Conservation (phyloP, 148 eudicot genomes). For the Silene latifolia region DNA sequence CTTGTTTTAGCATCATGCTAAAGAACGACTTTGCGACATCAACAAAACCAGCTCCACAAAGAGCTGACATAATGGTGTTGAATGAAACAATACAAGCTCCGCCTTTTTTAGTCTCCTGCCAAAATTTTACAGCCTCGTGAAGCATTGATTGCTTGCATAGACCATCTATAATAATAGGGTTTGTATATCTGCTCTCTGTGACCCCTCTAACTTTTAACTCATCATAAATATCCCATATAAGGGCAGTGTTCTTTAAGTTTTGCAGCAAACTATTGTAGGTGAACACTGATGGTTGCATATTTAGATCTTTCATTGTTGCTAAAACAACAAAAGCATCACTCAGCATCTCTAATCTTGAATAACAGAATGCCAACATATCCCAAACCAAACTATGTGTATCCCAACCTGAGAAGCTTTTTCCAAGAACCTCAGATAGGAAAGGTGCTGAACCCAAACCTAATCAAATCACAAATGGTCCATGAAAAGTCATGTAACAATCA, state of each 20-base stretch:
- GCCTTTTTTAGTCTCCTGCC: slow-evolving; percentile 33
- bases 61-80: slow-evolving; percentile 62
- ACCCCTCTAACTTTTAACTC: slow-evolving; percentile 48
- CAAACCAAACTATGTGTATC: slow-evolving; percentile 50
- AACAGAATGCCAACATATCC: slow-evolving; percentile 78
- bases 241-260: slow-evolving; percentile 54
- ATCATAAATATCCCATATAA: slow-evolving; percentile 50
- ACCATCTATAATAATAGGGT: slow-evolving; percentile 63
- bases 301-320: slow-evolving; percentile 65
- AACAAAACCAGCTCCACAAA: slow-evolving; percentile 60
- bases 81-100: slow-evolving; percentile 42
- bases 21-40: slow-evolving; percentile 69
- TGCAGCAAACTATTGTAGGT: slow-evolving; percentile 73
- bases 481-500: slow-evolving; percentile 20
- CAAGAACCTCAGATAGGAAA: slow-evolving; percentile 56
- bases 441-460: slow-evolving; percentile 65
- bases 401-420: slow-evolving; percentile 46
- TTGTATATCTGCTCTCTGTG: slow-evolving; percentile 45
- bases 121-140: slow-evolving; percentile 51
- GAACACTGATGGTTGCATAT: slow-evolving; percentile 53
- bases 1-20: slow-evolving; percentile 69
- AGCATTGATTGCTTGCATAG: slow-evolving; percentile 68
- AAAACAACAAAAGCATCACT: slow-evolving; percentile 67
- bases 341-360: slow-evolving; percentile 59
- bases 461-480: slow-evolving; percentile 32